These are phyloP conservation scores for Yamadazyma dushanensis DNA, from an alignment of 1,139 yeast species.

Conservation along the genomic window DNA sequence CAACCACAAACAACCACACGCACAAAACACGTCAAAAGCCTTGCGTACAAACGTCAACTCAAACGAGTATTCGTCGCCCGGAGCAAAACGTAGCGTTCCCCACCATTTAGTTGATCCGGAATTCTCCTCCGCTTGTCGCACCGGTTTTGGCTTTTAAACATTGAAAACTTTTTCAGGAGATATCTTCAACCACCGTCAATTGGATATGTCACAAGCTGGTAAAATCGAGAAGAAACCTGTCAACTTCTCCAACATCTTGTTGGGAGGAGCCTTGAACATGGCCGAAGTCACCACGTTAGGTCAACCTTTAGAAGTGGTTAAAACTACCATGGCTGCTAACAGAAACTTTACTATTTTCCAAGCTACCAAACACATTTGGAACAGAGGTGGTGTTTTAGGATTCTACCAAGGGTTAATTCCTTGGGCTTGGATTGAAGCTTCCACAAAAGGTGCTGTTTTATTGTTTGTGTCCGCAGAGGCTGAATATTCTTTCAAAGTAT, in stretches of 20 bases:
- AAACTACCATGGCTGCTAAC: conserved; percentile 98
- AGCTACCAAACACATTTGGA: conserved; percentile 78
- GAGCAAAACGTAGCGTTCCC: background rate
- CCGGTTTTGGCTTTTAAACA: conserved; percentile 4
- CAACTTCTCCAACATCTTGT: conserved; percentile 81
- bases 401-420: conserved; percentile 97
- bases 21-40: too few species aligned
- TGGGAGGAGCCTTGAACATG: conserved; percentile 92
- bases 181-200: too few species aligned
- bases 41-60: too few species aligned
- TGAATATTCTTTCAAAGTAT: conserved; percentile 67
- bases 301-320: conserved; percentile 92
- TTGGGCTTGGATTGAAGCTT: conserved; percentile 99
- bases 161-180: conserved; percentile 4
- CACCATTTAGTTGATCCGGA: conserved; percentile 2
- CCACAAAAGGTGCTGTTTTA: conserved; percentile 97
- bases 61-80: too few species aligned
- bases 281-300: conserved; percentile 94
- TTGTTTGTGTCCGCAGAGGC: conserved; percentile 91
- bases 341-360: conserved; percentile 66
- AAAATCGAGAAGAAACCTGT: conserved; percentile 77
- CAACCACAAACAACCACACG: too few species aligned
- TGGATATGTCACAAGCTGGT: conserved; percentile 4
- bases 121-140: conserved; percentile 5
- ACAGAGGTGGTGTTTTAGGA: conserved; percentile 88